Evolutionary conservation across 768 basidiomycete species (phyloP).

Genomic region (Tephrocybe sp.): DNA sequence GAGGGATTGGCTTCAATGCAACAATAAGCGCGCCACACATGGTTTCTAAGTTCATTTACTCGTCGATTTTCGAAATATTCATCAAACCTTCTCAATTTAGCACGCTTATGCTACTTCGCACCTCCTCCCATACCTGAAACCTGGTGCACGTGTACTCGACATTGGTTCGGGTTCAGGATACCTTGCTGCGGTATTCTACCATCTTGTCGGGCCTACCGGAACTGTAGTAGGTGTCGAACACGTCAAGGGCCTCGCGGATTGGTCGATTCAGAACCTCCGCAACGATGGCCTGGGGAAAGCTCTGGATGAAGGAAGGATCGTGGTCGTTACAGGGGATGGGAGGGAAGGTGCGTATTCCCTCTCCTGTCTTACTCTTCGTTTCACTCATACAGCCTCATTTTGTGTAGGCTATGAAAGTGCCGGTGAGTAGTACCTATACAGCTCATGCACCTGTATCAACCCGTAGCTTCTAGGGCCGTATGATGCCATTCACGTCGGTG

Average conservation of each 20-base stretch:
- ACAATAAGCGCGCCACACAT: slow-evolving; percentile 98
- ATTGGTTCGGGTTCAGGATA: slow-evolving; percentile 91
- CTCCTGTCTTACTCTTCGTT: not conserved
- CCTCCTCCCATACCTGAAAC: slow-evolving; percentile 68
- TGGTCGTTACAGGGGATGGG: slow-evolving; percentile 77
- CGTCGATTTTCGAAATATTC: not conserved
- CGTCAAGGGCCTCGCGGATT: slow-evolving; percentile 72
- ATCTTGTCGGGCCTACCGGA: slow-evolving; percentile 58
- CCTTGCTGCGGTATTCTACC: slow-evolving; percentile 77
- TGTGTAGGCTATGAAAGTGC: slow-evolving; percentile 34
- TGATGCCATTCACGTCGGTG: slow-evolving; percentile 92
- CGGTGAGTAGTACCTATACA: slow-evolving; percentile 23
- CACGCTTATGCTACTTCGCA: slow-evolving; percentile 86
- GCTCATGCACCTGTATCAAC: not conserved
- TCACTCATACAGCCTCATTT: not conserved
- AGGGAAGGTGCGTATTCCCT: slow-evolving; percentile 50
- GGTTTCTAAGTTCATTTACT: slow-evolving; percentile 40
- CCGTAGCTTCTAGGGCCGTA: slow-evolving; percentile 50
- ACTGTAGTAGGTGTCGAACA: slow-evolving; percentile 92
- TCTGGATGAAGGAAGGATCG: slow-evolving; percentile 54
- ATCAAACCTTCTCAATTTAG: slow-evolving; percentile 31
- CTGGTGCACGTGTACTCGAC: slow-evolving; percentile 80
- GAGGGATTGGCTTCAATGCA: slow-evolving; percentile 78
- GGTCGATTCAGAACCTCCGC: slow-evolving; percentile 67
- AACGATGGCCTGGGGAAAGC: slow-evolving; percentile 61